Evolutionary conservation across 148 eudicot genomes (phyloP), one percentile per base, ranked within the genome.

Genomic region (Camellia sinensis): DNA sequence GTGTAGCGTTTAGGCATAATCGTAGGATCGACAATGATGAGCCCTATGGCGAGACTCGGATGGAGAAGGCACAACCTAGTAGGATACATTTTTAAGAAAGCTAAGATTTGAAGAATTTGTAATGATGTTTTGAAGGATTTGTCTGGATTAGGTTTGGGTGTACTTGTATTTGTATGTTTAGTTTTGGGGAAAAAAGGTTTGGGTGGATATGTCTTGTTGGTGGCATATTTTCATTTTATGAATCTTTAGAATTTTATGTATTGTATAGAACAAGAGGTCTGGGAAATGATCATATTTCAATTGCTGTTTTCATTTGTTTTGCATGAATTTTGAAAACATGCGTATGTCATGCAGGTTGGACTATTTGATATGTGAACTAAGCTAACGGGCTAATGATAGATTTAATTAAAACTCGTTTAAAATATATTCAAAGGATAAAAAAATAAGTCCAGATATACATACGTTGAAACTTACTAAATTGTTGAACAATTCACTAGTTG

Each of bases 51-150:
- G 92, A 89, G 82, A 91, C 97, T 19, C 77, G 97, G 56, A 95
- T 95, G 99, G 94, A 91, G 85, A 95, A 95, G 86, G 69, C 93
- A 6, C 97, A 81, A 44, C 97, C 98, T 17, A 89, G 88, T 80
- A 77, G 89, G 64, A 82, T 94, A 84, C 92, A 94, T 41, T 89
- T 91, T 82, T 94, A 62, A 78, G 52, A 15, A 17, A 43, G 21
- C 11, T 40, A 13, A 43, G 9, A 69, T 43, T 69, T 44, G 18
- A n/a, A 43, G 50, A 21, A 14, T 44, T 43, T 7, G 7, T 70
- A 7, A 41, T 46, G 14, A 18, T 64, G 7, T 1, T 44, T 60
- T 12, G 37, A 46, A 48, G 57, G 67, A 54, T 22, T 14, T 75
- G 48, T 69, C 52, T 14, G 22, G 19, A 5, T 7, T 29, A 29